Percentiles rank a stretch among this genome's conserved stretches.
Evolutionary conservation across 2,329 filamentous ascomycete species (phyloP).

Genomic region (Aspergillus brunneoviolaceus): DNA sequence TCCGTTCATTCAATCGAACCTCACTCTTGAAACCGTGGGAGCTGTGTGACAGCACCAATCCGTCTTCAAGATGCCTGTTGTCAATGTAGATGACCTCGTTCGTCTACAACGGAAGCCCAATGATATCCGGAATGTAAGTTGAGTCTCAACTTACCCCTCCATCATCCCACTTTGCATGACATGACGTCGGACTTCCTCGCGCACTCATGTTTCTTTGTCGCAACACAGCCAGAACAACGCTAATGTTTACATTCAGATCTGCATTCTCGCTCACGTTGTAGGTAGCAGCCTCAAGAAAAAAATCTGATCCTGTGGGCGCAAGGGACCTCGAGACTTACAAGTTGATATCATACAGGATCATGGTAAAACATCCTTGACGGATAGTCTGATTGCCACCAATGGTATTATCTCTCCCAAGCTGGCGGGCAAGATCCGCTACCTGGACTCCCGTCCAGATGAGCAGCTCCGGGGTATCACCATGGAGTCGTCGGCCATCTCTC

Average conservation of each 20-base stretch:
- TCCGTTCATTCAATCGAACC: not conserved
- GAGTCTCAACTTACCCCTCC: constrained; percentile 23
- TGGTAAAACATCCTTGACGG: constrained; percentile 95
- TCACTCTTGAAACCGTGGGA: constrained; percentile 14
- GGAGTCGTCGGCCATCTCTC: constrained; percentile 96
- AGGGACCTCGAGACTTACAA: constrained; percentile 10
- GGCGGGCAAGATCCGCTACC: constrained; percentile 95
- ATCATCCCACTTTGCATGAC: constrained; percentile 7
- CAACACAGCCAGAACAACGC: constrained; percentile 19
- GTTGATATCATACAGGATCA: constrained; percentile 65
- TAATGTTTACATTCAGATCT: constrained; percentile 64
- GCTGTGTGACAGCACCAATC: constrained; percentile 17
- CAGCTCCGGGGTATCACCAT: constrained; percentile 98
- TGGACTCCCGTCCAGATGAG: constrained; percentile 94
- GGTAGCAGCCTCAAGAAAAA: constrained; percentile 31
- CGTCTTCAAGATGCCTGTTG: constrained; percentile 75
- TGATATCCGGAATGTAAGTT: constrained; percentile 83
- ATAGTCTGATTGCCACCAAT: constrained; percentile 95
- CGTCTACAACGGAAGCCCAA: constrained; percentile 83
- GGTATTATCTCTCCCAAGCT: constrained; percentile 98
- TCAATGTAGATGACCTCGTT: constrained; percentile 85
- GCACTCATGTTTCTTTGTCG: constrained; percentile 26
- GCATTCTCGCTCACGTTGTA: constrained; percentile 89
- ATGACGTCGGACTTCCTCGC: not conserved
- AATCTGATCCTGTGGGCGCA: not conserved